A percentile compares a stretch with the other conserved stretches of the same genome.
These are phyloP conservation scores for Parmelia sp. DNA, from an alignment of 495 filamentous ascomycete species.

Conservation along the genomic window DNA sequence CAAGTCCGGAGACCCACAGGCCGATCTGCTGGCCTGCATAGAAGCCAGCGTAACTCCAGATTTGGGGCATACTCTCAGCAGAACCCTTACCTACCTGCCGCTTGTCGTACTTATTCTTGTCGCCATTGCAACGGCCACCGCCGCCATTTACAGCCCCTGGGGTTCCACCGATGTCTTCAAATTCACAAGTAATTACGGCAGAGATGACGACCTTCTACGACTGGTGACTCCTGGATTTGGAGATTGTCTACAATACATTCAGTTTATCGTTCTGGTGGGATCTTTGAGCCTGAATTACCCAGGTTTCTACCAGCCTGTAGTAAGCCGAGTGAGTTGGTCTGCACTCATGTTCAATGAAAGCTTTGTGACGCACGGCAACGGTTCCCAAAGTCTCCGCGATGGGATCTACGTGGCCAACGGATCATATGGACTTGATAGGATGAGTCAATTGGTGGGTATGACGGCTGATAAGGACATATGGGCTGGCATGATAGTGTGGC, in stretches of 20 bases:
- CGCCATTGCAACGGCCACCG: constrained; percentile 71
- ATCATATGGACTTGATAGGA: constrained; percentile 68
- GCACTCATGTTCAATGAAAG: constrained; percentile 88
- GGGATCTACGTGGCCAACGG: constrained; percentile 71
- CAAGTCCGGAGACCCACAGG: constrained; percentile 60
- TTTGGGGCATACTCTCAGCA: constrained; percentile 56
- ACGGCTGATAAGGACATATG: constrained; percentile 71
- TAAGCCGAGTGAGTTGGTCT: constrained; percentile 84
- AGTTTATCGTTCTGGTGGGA: constrained; percentile 85
- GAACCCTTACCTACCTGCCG: constrained; percentile 70
- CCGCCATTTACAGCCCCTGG: constrained; percentile 88
- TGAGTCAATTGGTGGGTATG: constrained; percentile 84
- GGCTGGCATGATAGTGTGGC: constrained; percentile 85
- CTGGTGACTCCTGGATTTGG: constrained; percentile 94
- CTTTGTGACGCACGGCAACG: constrained; percentile 62
- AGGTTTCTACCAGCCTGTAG: constrained; percentile 86
- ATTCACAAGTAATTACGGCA: constrained; percentile 94
- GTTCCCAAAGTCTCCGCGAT: constrained; percentile 61
- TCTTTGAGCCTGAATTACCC: constrained; percentile 82
- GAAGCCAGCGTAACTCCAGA: constrained; percentile 75
- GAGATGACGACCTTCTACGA: constrained; percentile 85
- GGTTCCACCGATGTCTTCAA: constrained; percentile 81
- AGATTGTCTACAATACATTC: constrained; percentile 95
- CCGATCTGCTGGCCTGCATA: constrained; percentile 68
- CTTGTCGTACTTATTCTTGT: constrained; percentile 71